phyloP scores from a whole-genome alignment of 192 early-diverging fungal genomes.

The Spizellomyces sp. region DNA sequence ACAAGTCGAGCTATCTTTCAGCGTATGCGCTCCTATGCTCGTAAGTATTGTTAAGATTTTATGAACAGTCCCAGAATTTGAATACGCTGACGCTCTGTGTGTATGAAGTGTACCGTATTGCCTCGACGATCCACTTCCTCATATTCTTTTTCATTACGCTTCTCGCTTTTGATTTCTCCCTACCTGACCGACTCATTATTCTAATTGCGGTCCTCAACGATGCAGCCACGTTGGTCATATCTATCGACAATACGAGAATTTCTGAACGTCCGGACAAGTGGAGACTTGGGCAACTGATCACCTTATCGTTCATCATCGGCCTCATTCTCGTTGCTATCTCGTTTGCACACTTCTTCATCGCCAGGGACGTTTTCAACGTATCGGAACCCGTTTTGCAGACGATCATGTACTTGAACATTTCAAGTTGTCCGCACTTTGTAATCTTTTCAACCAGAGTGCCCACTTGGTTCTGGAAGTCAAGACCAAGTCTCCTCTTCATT shows the following conservation, averaged over 20 bases:
- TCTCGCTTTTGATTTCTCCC: constrained; percentile 76
- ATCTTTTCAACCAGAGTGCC: constrained; percentile 94
- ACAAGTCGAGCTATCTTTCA: constrained; percentile 94
- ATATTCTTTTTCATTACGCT: constrained; percentile 94
- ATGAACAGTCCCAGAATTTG: too few species aligned
- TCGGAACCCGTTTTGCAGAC: constrained; percentile 15
- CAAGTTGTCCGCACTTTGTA: constrained; percentile 91
- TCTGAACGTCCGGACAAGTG: constrained; percentile 91
- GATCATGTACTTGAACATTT: constrained; percentile 91
- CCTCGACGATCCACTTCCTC: constrained; percentile 93
- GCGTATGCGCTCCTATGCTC: constrained; percentile 89
- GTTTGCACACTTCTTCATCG: constrained; percentile 84
- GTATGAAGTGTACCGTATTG: constrained; percentile 95
- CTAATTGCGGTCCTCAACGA: constrained; percentile 92
- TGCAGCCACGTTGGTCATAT: constrained; percentile 80
- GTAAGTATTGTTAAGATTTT: too few species aligned
- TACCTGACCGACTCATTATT: constrained; percentile 80
- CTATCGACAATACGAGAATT: constrained; percentile 92
- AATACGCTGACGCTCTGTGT: constrained; percentile 32
- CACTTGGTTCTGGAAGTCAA: constrained; percentile 86
- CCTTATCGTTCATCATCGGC: constrained; percentile 77
- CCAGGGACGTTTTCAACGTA: constrained; percentile 54
- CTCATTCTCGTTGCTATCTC: constrained; percentile 73
- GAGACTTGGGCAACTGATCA: constrained; percentile 90
- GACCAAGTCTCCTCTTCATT: constrained; percentile 79